Evolutionary conservation across 257 asterid species (phyloP), one percentile per base, ranked within the genome.

Genomic region (Eustoma russellianum): DNA sequence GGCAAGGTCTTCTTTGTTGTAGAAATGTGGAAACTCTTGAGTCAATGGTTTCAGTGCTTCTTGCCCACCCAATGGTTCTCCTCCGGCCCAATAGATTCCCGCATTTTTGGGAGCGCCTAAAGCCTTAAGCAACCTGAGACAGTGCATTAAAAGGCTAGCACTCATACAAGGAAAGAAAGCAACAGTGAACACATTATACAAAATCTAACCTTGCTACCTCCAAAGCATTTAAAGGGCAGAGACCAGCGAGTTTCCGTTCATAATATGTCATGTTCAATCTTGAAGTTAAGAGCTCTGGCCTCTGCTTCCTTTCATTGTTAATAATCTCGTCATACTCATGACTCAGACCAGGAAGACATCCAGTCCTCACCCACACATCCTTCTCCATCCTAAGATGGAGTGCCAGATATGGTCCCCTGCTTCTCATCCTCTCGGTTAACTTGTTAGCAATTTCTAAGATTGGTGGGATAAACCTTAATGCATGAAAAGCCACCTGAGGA

Each of bases 291-390:
- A 83, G 85, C 60, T 81, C 62, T 0, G 96, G 93, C 13, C 69
- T 74, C 5, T 50, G 28, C 66, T 79, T 81, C 56, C 96, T 65
- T 75, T 87, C 96, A 15, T 79, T 76, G 17, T 59, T 70, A 53
- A 87, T 79, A 73, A 87, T 81, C 50, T 78, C 81, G 33, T 87
- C 89, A n/a, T 70, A 76, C 41, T 74, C 64, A 0, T 61, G 72
- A 52, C 59, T 73, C 17, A 83, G 83, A 55, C 96, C 96, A 5
- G 96, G 94, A 48, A 87, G 92, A 51, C 96, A 87, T 9, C 96
- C 96, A 0, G 94, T 87, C 59, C 96, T 76, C 14, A 83, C 96
- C 96, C 96, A 87, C 1, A 87, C 96, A 54, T 87, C 96, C 71
- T 85, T 83, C 49, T 87, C 96, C 94, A 87, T 83, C 57, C 94